A percentile compares a stretch with the other conserved stretches of the same genome.
phyloP scores from a whole-genome alignment of 208 protist species.

The Naegleria gruberi region DNA sequence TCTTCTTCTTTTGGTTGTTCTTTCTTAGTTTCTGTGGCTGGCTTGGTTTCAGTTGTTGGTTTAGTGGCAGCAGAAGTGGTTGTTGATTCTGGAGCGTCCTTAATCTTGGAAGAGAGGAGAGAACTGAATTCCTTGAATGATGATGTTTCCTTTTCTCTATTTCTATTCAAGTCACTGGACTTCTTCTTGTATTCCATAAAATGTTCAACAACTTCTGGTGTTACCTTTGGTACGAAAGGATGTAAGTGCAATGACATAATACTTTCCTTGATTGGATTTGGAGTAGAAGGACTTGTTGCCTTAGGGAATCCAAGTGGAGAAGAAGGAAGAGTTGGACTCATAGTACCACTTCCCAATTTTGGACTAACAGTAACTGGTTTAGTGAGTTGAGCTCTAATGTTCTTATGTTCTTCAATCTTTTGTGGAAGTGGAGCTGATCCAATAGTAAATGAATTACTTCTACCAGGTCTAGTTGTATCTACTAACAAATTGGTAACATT shows the following conservation, averaged over 20 bases:
- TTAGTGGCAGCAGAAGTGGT: not conserved
- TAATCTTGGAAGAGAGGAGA: not conserved
- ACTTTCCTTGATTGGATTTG: not conserved
- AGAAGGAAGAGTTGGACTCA: not conserved
- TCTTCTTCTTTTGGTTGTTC: not conserved
- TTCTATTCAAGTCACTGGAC: not conserved
- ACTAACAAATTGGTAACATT: not conserved
- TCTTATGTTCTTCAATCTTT: constrained; percentile 8
- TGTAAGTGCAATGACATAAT: not conserved
- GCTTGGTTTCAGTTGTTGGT: not conserved
- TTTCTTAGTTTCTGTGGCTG: not conserved
- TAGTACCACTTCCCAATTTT: not conserved
- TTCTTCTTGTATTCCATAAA: not conserved
- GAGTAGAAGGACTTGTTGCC: not conserved
- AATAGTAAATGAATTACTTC: not conserved
- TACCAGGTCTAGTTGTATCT: not conserved
- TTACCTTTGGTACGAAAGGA: not conserved
- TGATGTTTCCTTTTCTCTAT: not conserved
- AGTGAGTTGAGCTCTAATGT: not conserved
- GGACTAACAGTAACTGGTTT: too few relatives aligned
- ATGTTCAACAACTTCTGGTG: not conserved
- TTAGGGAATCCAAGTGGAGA: not conserved
- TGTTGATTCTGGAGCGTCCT: not conserved
- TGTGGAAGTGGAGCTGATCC: not conserved
- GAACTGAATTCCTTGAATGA: not conserved